Base-by-base conservation (phyloP, 768 basidiomycete species). In the Holtermanniella nyarrowii region DNA sequence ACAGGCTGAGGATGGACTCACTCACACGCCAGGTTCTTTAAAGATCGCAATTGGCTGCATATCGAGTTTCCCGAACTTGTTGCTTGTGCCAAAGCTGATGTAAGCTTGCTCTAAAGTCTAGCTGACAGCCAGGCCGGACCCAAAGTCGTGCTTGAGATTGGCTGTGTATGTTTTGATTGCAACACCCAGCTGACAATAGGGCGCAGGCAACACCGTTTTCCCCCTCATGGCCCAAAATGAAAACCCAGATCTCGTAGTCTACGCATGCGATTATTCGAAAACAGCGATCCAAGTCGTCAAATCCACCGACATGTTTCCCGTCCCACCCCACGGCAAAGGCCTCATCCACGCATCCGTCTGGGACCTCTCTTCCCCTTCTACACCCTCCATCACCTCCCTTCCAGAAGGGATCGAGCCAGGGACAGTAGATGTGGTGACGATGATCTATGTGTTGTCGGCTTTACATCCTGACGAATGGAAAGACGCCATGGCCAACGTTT, bases 1-100 rank as follows among this genome's bases (percentile, higher is more conserved):
- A 44, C 3, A 16, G 14, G 3, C 31, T 5, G 12, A 5, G 26
- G 49, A 22, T 46, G 25, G 51, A 1, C 31, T 1, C 31, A 2
- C 44, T 48, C 20, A 44, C 45, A 16, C n/a, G 5, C n/a, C n/a
- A 90, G 91, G 59, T 97, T 99, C 73, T 99, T 97, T 76, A 83
- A 86, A 39, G 83, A 97, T 72, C 77, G 95, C 52, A 86, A 88
- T 75, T 99, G 95, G 93, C 76, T 97, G 25, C 80, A 86, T 60
- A 81, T 87, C n/a, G 95, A 99, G 70, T 97, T 97, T 62, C 86
- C 86, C 0, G 90, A 96, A 62, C 77, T 97, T 20, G 74, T 85
- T 22, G 77, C 77, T 11, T 83, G 84, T 1, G 78, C 84, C 12
- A 76, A 82, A 56, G 74, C 80, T 2, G 79, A 84, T 57, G 86